Percentiles rank a stretch among this genome's conserved stretches.
Evolutionary conservation across 1,284 basidiomycete genomes (phyloP).

Genomic region (Porogramme epimiltina): DNA sequence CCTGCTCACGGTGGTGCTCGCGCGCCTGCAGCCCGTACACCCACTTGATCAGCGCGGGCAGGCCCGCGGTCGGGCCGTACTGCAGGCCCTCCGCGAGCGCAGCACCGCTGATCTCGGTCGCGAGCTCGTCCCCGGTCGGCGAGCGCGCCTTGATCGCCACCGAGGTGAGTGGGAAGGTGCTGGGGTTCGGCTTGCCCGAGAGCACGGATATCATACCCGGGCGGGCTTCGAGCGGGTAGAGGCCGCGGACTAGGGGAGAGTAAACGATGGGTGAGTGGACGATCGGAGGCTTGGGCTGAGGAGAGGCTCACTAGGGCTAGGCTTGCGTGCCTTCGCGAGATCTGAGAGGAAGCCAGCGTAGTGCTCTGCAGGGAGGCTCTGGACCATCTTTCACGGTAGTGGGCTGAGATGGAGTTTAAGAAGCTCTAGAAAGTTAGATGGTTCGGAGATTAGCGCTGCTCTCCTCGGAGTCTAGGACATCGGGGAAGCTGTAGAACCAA

Average conservation of each 20-base stretch:
- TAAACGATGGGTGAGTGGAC: background rate
- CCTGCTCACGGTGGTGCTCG: slow-evolving; percentile 59
- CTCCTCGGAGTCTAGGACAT: no score
- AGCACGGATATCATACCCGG: slow-evolving; percentile 87
- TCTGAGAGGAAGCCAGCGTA: slow-evolving; percentile 61
- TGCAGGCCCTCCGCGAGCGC: slow-evolving; percentile 71
- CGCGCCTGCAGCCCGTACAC: slow-evolving; percentile 66
- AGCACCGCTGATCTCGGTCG: slow-evolving; percentile 53
- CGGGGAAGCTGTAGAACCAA: no score
- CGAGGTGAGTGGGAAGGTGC: slow-evolving; percentile 86
- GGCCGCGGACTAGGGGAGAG: slow-evolving; percentile 35
- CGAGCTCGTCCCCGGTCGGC: slow-evolving; percentile 44
- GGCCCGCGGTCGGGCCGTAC: slow-evolving; percentile 78
- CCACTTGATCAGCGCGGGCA: slow-evolving; percentile 66
- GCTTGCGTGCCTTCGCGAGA: slow-evolving; percentile 55
- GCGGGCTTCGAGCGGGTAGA: slow-evolving; percentile 76
- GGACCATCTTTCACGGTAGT: slow-evolving; percentile 21
- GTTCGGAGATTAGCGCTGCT: no score
- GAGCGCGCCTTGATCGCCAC: slow-evolving; percentile 59
- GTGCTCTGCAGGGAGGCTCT: slow-evolving; percentile 47
- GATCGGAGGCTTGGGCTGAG: background rate
- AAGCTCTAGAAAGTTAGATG: no score
- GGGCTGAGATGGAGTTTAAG: no score
- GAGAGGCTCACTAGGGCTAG: slow-evolving; percentile 58
- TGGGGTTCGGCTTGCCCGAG: slow-evolving; percentile 88